Evolutionary conservation across 1,284 basidiomycete genomes (phyloP).

Genomic region (Malassezia restricta): DNA sequence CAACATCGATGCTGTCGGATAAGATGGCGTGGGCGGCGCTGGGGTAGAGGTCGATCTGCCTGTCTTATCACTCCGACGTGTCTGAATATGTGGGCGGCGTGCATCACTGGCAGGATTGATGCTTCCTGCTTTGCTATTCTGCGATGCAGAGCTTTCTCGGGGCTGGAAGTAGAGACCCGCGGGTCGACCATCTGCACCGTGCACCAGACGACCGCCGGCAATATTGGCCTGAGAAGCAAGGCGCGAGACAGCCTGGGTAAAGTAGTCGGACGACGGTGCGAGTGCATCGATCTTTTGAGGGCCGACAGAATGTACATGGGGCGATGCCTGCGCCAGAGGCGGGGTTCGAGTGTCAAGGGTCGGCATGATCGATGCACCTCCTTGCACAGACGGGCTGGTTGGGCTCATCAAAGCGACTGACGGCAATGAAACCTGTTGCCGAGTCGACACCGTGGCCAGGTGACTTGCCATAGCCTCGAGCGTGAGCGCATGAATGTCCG

Average conservation of each 20-base stretch:
- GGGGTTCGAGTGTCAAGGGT: no score
- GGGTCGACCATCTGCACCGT: constrained; percentile 80
- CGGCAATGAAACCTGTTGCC: no score
- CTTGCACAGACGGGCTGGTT: no score
- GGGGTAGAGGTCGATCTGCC: not conserved
- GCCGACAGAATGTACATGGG: not conserved
- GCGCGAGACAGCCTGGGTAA: constrained; percentile 59
- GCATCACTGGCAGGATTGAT: not conserved
- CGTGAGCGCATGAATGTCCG: no score
- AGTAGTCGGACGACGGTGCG: constrained; percentile 61
- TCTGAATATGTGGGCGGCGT: not conserved
- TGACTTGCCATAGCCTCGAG: no score
- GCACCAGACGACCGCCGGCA: constrained; percentile 75
- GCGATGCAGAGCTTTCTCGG: not conserved
- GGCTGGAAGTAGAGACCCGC: constrained; percentile 93
- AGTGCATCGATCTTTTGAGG: not conserved
- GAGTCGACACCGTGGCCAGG: no score
- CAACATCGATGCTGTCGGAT: not conserved
- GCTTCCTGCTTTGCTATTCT: not conserved
- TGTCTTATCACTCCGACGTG: not conserved
- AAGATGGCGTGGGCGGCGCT: not conserved
- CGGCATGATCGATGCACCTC: no score
- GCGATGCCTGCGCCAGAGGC: no score
- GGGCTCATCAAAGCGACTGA: no score
- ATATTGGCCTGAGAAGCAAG: constrained; percentile 57